Base-by-base conservation (phyloP, 129 eudicot genomes). In the Lactuca saligna region DNA sequence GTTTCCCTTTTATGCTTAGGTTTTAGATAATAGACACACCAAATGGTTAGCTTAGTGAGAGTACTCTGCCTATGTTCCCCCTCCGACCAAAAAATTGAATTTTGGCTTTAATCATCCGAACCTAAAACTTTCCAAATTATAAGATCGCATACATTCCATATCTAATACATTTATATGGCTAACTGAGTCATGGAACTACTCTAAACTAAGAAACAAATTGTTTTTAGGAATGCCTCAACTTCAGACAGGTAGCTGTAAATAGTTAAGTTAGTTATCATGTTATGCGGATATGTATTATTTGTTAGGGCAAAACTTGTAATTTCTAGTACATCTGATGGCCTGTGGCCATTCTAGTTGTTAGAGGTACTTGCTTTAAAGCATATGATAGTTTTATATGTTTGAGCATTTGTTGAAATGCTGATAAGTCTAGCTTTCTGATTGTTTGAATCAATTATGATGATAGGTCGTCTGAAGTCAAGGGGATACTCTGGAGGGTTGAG, bases 401-500 rank as follows among this genome's bases (percentile, higher is more conserved):
- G 50, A 44, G 10, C 50, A 44, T 44, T 13, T 44, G 50, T 44
- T 44, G 50, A 44, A 44, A 9, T 10, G 14, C 10, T 10, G 13
- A 44, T 44, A 44, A 14, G 14, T 44, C 3, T 44, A 44, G 3
- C 50, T 44, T 44, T 44, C 3, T 44, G 3, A 51, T 46, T 46
- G 15, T 46, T 46, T 12, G 15, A 46, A 46, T 3, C 35, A 53
- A 17, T 76, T 58, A 65, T 20, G 49, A 56, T 12, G 50, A 61
- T 71, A 89, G 99, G 88, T 55, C 80, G 68, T 39, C 29, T 78
- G 51, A 88, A 80, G 80, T 64, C 95, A 29, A 79, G 85, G 84
- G 83, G 82, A 46, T 93, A 85, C 62, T 80, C 97, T 66, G 95
- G 90, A 75, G 83, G 70, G 72, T 68, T 82, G 63, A 85, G 82